phyloP scores from a whole-genome alignment of 2,329 filamentous ascomycete genomes.

The Mollisiaceae sp. region DNA sequence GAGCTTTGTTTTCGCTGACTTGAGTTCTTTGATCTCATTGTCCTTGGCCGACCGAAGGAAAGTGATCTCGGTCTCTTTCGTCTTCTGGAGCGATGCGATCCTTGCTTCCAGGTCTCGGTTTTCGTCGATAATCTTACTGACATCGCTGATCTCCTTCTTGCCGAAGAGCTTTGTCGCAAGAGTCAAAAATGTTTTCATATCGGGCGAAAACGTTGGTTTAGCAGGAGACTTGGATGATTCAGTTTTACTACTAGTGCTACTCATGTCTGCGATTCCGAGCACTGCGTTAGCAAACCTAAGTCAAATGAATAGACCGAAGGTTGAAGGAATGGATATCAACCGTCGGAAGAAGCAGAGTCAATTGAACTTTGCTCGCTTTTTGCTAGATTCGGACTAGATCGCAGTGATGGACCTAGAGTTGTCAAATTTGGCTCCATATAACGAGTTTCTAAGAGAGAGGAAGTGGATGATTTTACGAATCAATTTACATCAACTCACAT shows the following conservation, averaged over 20 bases:
- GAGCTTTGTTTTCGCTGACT: not conserved
- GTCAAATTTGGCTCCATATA: not conserved
- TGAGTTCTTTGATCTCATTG: not conserved
- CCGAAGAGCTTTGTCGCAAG: not conserved
- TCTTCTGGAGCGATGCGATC: not conserved
- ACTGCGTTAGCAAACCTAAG: not conserved
- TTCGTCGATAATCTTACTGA: not conserved
- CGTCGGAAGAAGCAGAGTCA: not conserved
- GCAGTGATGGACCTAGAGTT: not conserved
- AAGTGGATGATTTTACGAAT: not conserved
- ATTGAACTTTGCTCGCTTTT: not conserved
- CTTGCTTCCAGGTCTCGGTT: not conserved
- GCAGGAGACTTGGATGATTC: not conserved
- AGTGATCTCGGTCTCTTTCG: not conserved
- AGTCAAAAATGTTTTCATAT: not conserved
- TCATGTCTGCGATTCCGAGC: not conserved
- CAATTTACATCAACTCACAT: not conserved
- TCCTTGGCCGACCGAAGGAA: not conserved
- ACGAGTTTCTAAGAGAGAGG: not conserved
- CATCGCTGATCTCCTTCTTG: not conserved
- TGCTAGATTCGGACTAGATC: not conserved
- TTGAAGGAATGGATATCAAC: not conserved
- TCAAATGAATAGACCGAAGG: not conserved
- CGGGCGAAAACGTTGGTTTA: not conserved
- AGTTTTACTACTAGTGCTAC: not conserved